These are phyloP conservation scores for Phaeophleospora eucalypticola DNA, from an alignment of 2,329 filamentous ascomycete genomes.

Conservation along the genomic window DNA sequence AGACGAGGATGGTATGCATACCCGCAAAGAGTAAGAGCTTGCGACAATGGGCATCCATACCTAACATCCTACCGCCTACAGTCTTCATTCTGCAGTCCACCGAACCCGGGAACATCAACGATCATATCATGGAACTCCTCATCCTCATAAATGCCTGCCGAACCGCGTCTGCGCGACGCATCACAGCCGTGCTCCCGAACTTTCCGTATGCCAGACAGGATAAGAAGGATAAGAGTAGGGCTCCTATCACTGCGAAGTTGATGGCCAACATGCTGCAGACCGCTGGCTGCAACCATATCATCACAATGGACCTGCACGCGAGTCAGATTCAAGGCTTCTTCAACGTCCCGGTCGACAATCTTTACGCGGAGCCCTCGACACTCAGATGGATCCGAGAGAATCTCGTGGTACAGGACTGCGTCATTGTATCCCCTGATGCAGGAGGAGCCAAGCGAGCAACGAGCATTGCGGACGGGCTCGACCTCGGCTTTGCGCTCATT, in stretches of 20 bases:
- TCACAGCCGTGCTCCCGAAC: constrained; percentile 92
- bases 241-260: constrained; percentile 92
- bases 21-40: neutral
- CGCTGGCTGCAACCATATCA: constrained; percentile 86
- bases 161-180: constrained; percentile 77
- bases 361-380: constrained; percentile 91
- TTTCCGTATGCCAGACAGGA: constrained; percentile 96
- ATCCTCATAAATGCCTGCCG: constrained; percentile 98
- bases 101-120: constrained; percentile 92
- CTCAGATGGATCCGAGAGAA: constrained; percentile 89
- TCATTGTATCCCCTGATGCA: constrained; percentile 92
- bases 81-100: constrained; percentile 97
- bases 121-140: constrained; percentile 94
- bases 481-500: constrained; percentile 87
- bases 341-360: constrained; percentile 73
- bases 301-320: constrained; percentile 94
- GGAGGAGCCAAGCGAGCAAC: constrained; percentile 92
- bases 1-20: constrained; percentile 76
- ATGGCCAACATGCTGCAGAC: constrained; percentile 98
- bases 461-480: constrained; percentile 85
- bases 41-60: neutral
- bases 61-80: constrained; percentile 15
- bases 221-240: constrained; percentile 93
- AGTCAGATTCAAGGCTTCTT: constrained; percentile 96
- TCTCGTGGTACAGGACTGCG: constrained; percentile 72